Evolutionary conservation across 441 rosid species (phyloP).

Genomic region (Adansonia gregorii): DNA sequence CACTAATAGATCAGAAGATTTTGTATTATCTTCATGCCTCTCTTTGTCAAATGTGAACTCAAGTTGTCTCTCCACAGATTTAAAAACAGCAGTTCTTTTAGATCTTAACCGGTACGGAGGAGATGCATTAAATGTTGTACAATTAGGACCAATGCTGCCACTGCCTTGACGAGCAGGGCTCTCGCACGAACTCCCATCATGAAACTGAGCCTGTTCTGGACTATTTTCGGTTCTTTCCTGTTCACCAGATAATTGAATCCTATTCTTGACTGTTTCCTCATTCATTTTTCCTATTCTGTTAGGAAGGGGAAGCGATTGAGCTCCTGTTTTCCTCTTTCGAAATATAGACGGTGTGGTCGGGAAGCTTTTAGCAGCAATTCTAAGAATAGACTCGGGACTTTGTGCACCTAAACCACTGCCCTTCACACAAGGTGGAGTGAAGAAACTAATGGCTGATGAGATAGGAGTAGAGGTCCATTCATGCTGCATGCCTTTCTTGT

Average conservation of each 20-base stretch:
- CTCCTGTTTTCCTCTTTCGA: conserved; percentile 64
- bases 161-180: conserved; percentile 47
- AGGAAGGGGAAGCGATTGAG: conserved; percentile 35
- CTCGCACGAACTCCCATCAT: conserved; percentile 38
- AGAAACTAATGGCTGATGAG: conserved; percentile 65
- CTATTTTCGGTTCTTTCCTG: conserved; percentile 38
- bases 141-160: conserved; percentile 35
- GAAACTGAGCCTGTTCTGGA: conserved; percentile 42
- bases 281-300: conserved; percentile 33
- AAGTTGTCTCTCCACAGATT: conserved; percentile 92
- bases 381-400: conserved; percentile 78
- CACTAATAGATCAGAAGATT: conserved; percentile 43
- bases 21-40: conserved; percentile 40
- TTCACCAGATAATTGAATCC: conserved; percentile 29
- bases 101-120: conserved; percentile 89
- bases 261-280: conserved; percentile 34
- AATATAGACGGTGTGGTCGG: conserved; percentile 91
- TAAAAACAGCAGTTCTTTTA: conserved; percentile 76
- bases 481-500: conserved; percentile 36
- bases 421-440: conserved; percentile 81
- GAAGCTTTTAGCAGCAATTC: conserved; percentile 76
- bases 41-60: conserved; percentile 66
- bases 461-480: conserved; percentile 52
- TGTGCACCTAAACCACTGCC: conserved; percentile 42
- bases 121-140: conserved; percentile 65